A percentile compares a stretch with the other conserved stretches of the same genome.
Evolutionary conservation across 495 filamentous ascomycete genomes (phyloP).

Genomic region (Aspergillus taichungensis): DNA sequence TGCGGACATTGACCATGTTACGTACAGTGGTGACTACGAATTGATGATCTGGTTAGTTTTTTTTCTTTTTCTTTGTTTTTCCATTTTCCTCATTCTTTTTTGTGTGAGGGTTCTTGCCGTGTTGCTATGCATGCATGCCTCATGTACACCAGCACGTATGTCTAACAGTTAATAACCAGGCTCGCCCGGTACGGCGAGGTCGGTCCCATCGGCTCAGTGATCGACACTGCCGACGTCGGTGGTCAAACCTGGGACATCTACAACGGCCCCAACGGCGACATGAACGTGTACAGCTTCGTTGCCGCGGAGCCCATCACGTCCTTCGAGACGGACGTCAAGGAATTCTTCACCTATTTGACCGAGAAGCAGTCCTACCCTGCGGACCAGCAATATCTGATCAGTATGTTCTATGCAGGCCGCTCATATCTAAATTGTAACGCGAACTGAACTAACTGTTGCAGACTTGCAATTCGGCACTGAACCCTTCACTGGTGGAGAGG

Average conservation of each 20-base stretch:
- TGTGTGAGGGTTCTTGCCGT: not conserved
- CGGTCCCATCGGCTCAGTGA: slow-evolving; percentile 32
- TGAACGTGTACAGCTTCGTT: slow-evolving; percentile 41
- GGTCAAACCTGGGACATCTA: slow-evolving; percentile 30
- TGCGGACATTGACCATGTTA: slow-evolving; percentile 34
- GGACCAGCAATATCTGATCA: slow-evolving; percentile 34
- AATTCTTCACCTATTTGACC: slow-evolving; percentile 35
- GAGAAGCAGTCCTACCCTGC: slow-evolving; percentile 28
- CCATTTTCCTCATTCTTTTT: not conserved
- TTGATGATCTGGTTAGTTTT: slow-evolving; percentile 40
- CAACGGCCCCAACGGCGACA: slow-evolving; percentile 26
- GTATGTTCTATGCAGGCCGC: slow-evolving; percentile 20
- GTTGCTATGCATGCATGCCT: not conserved
- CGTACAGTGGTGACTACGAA: slow-evolving; percentile 38
- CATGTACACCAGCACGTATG: not conserved
- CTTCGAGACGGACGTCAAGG: slow-evolving; percentile 31
- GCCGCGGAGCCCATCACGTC: slow-evolving; percentile 18
- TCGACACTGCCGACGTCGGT: slow-evolving; percentile 19
- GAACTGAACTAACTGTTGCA: slow-evolving; percentile 5
- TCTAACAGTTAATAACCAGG: slow-evolving; percentile 10
- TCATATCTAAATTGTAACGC: not conserved
- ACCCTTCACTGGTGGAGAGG: slow-evolving; percentile 28
- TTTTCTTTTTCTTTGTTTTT: no score
- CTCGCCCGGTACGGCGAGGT: slow-evolving; percentile 25
- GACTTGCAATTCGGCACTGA: slow-evolving; percentile 38